Base-by-base conservation (phyloP, 1,139 yeast genomes). In the Saccharomyces pastorianus region DNA sequence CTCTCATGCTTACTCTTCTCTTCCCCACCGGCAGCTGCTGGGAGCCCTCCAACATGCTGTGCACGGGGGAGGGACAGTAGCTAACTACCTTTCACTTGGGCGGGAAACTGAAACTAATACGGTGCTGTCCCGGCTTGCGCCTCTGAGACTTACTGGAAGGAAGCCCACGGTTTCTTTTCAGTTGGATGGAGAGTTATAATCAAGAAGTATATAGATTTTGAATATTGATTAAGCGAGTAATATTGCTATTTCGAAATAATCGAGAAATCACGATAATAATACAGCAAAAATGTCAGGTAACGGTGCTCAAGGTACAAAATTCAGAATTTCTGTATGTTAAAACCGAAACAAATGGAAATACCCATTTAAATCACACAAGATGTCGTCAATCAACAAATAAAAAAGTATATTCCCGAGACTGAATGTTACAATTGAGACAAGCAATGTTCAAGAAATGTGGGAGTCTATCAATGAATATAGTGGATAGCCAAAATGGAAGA, bases 241-340 rank as follows among this genome's bases (percentile, higher is more conserved):
- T 17, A 7, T 9, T 5, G 13, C 2, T 17, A 38, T 38, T 20
- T 20, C 13, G 20, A 38, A 38, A n/a, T 17, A 41, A 48, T n/a
- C 42, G 29, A 53, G 44, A 17, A 41, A 31, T 46, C 34, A 46
- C 47, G 48, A 32, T 27, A 51, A 49, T 54, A 57, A 64, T 60
- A 63, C 62, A 64, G 61, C 62, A 75, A 73, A 56, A 75, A 84
- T 84, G 89, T 84, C 89, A 75, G 85, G 86, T 75, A 82, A 85
- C 77, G 95, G 95, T 84, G 95, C 96, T 83, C 89, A 96, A 81
- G 99, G 99, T 84, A 93, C 91, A 87, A 93, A 93, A 84, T 93
- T 87, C 88, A 90, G 96, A 84, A 88, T 91, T 91, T 89, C 97
- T 79, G 95, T 88, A 87, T 79, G 96, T 85, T 67, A 55, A 38